These are phyloP conservation scores for Hygrophoropsis aurantiaca DNA, from an alignment of 768 basidiomycete species.

Conservation along the genomic window DNA sequence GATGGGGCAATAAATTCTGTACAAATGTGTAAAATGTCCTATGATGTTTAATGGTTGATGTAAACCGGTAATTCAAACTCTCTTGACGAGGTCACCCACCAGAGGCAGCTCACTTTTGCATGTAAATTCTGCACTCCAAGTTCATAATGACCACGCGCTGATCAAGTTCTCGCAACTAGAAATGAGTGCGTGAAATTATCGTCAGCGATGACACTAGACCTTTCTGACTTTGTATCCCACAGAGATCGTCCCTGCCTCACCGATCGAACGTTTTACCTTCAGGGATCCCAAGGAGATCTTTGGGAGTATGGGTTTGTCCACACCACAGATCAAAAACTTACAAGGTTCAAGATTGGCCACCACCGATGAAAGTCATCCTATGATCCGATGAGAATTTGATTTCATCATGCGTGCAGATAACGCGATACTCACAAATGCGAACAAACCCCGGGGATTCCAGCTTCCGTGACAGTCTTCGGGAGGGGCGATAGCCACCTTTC, in stretches of 20 bases:
- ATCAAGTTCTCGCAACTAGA: constrained; percentile 56
- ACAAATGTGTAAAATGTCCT: no score
- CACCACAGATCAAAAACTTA: constrained; percentile 16
- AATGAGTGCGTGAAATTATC: constrained; percentile 41
- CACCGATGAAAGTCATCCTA: constrained; percentile 60
- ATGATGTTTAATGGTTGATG: no score
- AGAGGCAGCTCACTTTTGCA: no score
- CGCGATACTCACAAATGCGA: constrained; percentile 43
- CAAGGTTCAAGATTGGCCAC: constrained; percentile 55
- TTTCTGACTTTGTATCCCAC: no score
- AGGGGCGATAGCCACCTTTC: constrained; percentile 47
- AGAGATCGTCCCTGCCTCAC: constrained; percentile 6
- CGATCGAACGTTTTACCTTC: constrained; percentile 6
- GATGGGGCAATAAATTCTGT: no score
- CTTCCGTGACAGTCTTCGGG: constrained; percentile 34
- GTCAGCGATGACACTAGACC: no score
- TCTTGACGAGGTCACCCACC: no score
- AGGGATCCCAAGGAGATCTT: constrained; percentile 5
- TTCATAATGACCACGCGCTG: no score
- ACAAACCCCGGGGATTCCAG: constrained; percentile 45
- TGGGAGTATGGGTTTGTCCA: constrained; percentile 6
- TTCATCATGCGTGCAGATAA: no score
- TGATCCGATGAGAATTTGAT: not conserved
- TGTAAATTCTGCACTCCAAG: constrained; percentile 28
- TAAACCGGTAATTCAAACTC: no score